phyloP scores from a whole-genome alignment of 2,329 filamentous ascomycete species.

The Pseudophaeomoniella oleicola region DNA sequence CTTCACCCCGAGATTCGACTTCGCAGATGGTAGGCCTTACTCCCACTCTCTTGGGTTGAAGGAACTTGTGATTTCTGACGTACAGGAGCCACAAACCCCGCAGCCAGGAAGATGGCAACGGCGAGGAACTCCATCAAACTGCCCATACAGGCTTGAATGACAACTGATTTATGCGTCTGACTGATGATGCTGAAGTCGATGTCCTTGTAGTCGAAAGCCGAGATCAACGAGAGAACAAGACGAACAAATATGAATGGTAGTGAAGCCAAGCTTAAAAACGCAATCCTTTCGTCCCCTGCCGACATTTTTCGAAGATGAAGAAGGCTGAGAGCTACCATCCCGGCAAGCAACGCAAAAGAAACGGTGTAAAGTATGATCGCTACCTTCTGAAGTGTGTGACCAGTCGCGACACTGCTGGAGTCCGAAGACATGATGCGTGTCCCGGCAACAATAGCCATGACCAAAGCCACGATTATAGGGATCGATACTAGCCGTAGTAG shows the following conservation, averaged over 20 bases:
- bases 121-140: slow-evolving; percentile 37
- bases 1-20: no score
- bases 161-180: slow-evolving; percentile 18
- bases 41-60: no score
- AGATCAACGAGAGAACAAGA: slow-evolving; percentile 31
- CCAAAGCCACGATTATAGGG: slow-evolving; percentile 17
- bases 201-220: slow-evolving; percentile 24
- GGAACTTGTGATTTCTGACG: neutral
- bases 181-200: slow-evolving; percentile 27
- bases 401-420: slow-evolving; percentile 15
- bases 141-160: slow-evolving; percentile 30
- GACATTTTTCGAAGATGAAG: slow-evolving; percentile 14
- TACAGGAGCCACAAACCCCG: slow-evolving; percentile 11
- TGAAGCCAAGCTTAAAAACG: slow-evolving; percentile 27
- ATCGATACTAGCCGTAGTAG: slow-evolving; percentile 18
- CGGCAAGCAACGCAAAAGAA: slow-evolving; percentile 22
- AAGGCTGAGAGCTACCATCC: slow-evolving; percentile 15
- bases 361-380: slow-evolving; percentile 29
- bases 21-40: no score
- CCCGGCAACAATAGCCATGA: slow-evolving; percentile 32
- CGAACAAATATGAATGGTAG: slow-evolving; percentile 37
- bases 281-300: slow-evolving; percentile 14
- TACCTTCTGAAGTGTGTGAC: slow-evolving; percentile 22
- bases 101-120: slow-evolving; percentile 24
- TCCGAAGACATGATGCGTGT: slow-evolving; percentile 16